These are phyloP conservation scores for Barnettozyma botsteinii DNA, from an alignment of 805 yeast species.

Conservation along the genomic window DNA sequence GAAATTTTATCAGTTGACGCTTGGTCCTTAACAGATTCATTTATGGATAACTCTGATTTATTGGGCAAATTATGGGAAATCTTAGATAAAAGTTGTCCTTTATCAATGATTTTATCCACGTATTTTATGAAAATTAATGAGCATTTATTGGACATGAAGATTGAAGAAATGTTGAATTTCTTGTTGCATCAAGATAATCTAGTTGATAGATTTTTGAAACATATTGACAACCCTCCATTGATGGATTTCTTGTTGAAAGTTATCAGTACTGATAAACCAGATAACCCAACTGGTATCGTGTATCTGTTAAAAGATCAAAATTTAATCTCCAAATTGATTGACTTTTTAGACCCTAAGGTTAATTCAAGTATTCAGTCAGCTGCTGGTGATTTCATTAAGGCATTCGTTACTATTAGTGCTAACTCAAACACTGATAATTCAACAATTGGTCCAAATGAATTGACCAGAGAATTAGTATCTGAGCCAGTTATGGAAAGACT, in stretches of 20 bases:
- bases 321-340: conserved; percentile 66
- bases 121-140: conserved; percentile 90
- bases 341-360: conserved; percentile 61
- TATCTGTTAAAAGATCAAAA: conserved; percentile 67
- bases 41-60: conserved; percentile 66
- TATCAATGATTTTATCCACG: conserved; percentile 73
- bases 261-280: conserved; percentile 89
- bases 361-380: conserved; percentile 80
- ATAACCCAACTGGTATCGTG: conserved; percentile 80
- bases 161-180: conserved; percentile 69
- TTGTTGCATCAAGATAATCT: conserved; percentile 61
- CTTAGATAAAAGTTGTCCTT: conserved; percentile 59
- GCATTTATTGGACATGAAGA: conserved; percentile 81
- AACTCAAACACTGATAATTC: conserved; percentile 85
- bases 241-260: conserved; percentile 90
- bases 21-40: conserved; percentile 88
- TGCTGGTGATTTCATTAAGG: conserved; percentile 92
- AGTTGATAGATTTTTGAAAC: conserved; percentile 75
- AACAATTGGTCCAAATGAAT: conserved; percentile 92
- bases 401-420: conserved; percentile 89
- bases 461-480: conserved; percentile 86
- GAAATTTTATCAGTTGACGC: conserved; percentile 89
- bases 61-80: conserved; percentile 74
- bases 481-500: conserved; percentile 59
- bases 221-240: conserved; percentile 87